Percentiles rank a stretch among this genome's conserved stretches.
These are phyloP conservation scores for Liquidambar formosana DNA, from an alignment of 164 flowering plant species.

Conservation along the genomic window DNA sequence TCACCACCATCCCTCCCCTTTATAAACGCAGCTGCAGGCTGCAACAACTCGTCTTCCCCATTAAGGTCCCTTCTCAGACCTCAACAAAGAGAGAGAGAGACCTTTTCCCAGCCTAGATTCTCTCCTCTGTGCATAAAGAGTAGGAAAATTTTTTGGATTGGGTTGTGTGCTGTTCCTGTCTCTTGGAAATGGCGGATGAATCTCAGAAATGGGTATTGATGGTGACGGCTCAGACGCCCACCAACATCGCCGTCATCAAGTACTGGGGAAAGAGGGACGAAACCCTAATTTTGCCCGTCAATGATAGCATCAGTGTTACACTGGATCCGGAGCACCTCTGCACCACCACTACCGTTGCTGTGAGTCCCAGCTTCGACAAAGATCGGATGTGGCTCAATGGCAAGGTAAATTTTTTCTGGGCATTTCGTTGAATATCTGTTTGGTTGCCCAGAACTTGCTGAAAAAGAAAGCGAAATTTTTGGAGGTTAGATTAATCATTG, in stretches of 20 bases:
- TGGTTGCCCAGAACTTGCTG: background rate
- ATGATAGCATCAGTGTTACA: conserved; percentile 93
- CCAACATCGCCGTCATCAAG: conserved; percentile 96
- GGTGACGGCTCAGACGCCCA: conserved; percentile 89
- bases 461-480: too few relatives aligned
- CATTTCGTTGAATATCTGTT: background rate
- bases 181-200: conserved; percentile 21
- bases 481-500: background rate
- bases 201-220: conserved; percentile 62
- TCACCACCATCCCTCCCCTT: too few relatives aligned
- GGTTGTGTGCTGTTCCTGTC: too few relatives aligned
- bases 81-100: too few relatives aligned
- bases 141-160: too few relatives aligned
- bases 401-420: conserved; percentile 47
- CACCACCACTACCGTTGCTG: conserved; percentile 95
- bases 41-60: too few relatives aligned
- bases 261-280: conserved; percentile 99
- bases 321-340: conserved; percentile 92
- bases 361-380: conserved; percentile 66
- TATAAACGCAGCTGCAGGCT: too few relatives aligned
- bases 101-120: too few relatives aligned
- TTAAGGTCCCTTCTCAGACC: too few relatives aligned
- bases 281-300: conserved; percentile 77
- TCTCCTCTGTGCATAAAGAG: too few relatives aligned
- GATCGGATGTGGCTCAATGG: conserved; percentile 99